Conservation (phyloP, 1,284 basidiomycete species). For the Ustilago esculenta region DNA sequence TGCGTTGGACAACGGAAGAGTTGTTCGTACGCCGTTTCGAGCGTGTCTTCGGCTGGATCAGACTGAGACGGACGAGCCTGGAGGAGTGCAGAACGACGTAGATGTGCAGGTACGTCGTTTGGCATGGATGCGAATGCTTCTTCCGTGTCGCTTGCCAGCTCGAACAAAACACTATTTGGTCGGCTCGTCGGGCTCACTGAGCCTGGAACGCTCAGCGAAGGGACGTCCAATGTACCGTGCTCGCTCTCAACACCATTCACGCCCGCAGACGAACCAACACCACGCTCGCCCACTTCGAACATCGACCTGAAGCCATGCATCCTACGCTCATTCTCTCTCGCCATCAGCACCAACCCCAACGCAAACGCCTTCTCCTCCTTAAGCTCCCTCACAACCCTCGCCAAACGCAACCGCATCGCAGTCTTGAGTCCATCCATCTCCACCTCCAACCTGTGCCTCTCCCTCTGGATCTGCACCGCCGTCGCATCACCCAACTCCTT, state of each 20-base stretch:
- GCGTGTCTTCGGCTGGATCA: background rate
- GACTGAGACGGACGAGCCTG: conserved; percentile 2
- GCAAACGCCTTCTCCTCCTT: conserved; percentile 23
- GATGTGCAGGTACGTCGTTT: background rate
- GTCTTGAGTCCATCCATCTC: background rate
- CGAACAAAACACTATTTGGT: conserved; percentile 2
- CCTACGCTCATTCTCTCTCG: background rate
- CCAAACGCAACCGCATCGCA: background rate
- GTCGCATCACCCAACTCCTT: background rate
- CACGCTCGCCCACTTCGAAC: too few species aligned
- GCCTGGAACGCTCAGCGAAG: too few species aligned
- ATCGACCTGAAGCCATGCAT: too few species aligned
- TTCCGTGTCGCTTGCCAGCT: background rate
- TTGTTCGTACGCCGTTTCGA: conserved; percentile 8
- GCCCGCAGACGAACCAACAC: too few species aligned
- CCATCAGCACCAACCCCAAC: conserved; percentile 8
- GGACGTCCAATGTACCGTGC: too few species aligned
- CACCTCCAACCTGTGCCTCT: background rate
- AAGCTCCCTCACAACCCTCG: background rate
- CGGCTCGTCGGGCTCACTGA: too few species aligned
- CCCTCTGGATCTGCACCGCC: conserved; percentile 3
- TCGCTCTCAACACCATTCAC: too few species aligned
- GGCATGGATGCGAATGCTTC: background rate
- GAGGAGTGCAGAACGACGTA: conserved; percentile 7
- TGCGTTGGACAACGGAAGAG: conserved; percentile 14